These are phyloP conservation scores for Anisodus acutangulus DNA, from an alignment of 257 asterid genomes.

Conservation along the genomic window DNA sequence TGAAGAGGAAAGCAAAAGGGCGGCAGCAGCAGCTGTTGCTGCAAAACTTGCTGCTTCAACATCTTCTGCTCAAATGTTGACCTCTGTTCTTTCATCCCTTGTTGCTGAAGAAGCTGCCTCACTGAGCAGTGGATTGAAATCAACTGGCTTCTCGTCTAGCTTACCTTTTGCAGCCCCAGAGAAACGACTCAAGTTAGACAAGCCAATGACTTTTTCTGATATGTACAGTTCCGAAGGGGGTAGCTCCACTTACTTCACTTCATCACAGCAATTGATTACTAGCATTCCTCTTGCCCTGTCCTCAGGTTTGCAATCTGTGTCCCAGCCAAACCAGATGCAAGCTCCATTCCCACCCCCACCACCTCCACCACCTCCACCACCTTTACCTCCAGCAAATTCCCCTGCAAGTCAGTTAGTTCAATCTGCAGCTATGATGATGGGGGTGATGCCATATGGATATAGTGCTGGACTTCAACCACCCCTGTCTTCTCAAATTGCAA, in stretches of 20 bases:
- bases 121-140: slow-evolving; percentile 56
- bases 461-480: slow-evolving; percentile 53
- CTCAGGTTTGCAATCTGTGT: slow-evolving; percentile 42
- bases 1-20: slow-evolving; percentile 80
- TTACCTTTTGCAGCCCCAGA: slow-evolving; percentile 49
- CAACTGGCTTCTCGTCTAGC: slow-evolving; percentile 45
- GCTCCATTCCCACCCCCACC: slow-evolving; percentile 47
- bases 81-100: slow-evolving; percentile 83
- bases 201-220: slow-evolving; percentile 49
- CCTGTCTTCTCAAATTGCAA: slow-evolving; percentile 43
- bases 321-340: slow-evolving; percentile 47
- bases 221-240: slow-evolving; percentile 52
- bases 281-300: slow-evolving; percentile 48
- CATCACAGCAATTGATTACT: slow-evolving; percentile 50
- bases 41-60: slow-evolving; percentile 89
- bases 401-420: slow-evolving; percentile 55
- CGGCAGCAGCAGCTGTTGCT: slow-evolving; percentile 90
- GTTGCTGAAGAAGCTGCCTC: slow-evolving; percentile 95
- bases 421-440: slow-evolving; percentile 50
- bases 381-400: slow-evolving; percentile 47
- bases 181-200: slow-evolving; percentile 75
- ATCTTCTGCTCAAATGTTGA: slow-evolving; percentile 93
- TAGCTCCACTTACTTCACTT: slow-evolving; percentile 50
- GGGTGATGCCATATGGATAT: slow-evolving; percentile 58
- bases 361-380: slow-evolving; percentile 42